phyloP scores from a whole-genome alignment of 306 rosid species.

The Pterocarpus santalinus region DNA sequence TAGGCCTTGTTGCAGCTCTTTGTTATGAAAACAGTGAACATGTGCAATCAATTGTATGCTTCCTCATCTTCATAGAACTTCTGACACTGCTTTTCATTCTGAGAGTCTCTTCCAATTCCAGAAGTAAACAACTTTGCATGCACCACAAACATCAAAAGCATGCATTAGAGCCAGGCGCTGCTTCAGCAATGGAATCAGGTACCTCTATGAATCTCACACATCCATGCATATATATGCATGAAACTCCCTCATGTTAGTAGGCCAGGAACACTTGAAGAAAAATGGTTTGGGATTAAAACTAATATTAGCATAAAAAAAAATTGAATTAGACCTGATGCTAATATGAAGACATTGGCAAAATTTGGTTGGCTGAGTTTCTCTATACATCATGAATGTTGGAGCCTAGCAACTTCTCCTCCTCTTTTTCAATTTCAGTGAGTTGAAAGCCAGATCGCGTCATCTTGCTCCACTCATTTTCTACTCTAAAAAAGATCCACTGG shows the following conservation, averaged over 20 bases:
- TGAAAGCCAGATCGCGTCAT: conserved; percentile 72
- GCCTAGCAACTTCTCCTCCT: conserved; percentile 74
- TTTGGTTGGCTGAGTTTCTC: conserved; percentile 44
- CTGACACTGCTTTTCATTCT: conserved; percentile 31
- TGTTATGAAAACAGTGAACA: conserved; percentile 24
- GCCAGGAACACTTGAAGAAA: conserved; percentile 33
- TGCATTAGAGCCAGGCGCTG: conserved; percentile 6
- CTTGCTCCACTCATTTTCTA: conserved; percentile 93
- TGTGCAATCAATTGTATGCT: conserved; percentile 28
- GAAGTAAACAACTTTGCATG: conserved; percentile 21
- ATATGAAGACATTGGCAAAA: conserved; percentile 49
- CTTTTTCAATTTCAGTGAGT: conserved; percentile 70
- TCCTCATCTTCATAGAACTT: conserved; percentile 37
- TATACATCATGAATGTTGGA: conserved; percentile 74
- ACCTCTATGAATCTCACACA: conserved; percentile 30
- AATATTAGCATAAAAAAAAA: conserved; percentile 37
- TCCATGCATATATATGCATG: conserved; percentile 38
- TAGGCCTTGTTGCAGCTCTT: conserved; percentile 31
- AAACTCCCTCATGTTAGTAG: conserved; percentile 43
- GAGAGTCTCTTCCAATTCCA: conserved; percentile 36
- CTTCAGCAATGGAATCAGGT: conserved; percentile 40
- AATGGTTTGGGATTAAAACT: conserved; percentile 43
- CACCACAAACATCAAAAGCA: background rate
- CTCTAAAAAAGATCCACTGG: conserved; percentile 96
- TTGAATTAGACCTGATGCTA: conserved; percentile 43